Percentiles rank a stretch among this genome's conserved stretches.
These are phyloP conservation scores for Cyberlindnera xylosilytica DNA, from an alignment of 805 yeast species.

Conservation along the genomic window DNA sequence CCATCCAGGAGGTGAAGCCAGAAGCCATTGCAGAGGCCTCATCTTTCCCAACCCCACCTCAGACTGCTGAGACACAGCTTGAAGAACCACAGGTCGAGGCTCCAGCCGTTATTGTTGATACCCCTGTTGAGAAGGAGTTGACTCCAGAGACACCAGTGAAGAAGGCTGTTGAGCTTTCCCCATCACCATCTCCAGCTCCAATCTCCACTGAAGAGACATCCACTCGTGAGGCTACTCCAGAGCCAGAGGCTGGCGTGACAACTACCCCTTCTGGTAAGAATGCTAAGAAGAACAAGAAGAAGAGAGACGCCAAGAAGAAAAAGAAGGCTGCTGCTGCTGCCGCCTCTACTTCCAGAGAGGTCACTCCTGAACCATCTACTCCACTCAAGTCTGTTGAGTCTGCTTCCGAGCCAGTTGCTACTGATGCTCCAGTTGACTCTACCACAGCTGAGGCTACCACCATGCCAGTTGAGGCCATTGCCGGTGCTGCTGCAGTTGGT, in stretches of 20 bases:
- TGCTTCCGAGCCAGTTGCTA: not conserved
- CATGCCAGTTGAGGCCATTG: slow-evolving; percentile 1
- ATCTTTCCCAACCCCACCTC: slow-evolving; percentile 24
- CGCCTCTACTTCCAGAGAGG: slow-evolving; percentile 12
- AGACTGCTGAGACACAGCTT: slow-evolving; percentile 12
- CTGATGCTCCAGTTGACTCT: slow-evolving; percentile 10
- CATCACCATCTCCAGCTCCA: slow-evolving; percentile 7
- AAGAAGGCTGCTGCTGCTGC: slow-evolving; percentile 18
- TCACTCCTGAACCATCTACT: slow-evolving; percentile 11
- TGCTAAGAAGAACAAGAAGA: slow-evolving; percentile 24
- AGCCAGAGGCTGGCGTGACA: slow-evolving; percentile 5
- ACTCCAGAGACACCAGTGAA: slow-evolving; percentile 1
- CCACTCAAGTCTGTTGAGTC: slow-evolving; percentile 11
- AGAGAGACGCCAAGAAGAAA: slow-evolving; percentile 22
- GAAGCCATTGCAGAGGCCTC: slow-evolving; percentile 7
- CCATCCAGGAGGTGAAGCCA: slow-evolving; percentile 12
- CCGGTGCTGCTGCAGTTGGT: not conserved
- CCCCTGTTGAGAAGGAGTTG: not conserved
- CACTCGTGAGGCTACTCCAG: slow-evolving; percentile 18
- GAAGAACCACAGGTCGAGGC: too few species aligned
- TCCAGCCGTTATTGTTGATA: slow-evolving; percentile 7
- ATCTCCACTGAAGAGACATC: slow-evolving; percentile 7
- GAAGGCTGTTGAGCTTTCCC: slow-evolving; percentile 1
- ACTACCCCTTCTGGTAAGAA: slow-evolving; percentile 13
- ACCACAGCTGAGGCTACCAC: slow-evolving; percentile 4